Evolutionary conservation across 2,329 filamentous ascomycete genomes (phyloP).

Genomic region (Neurospora crassa): DNA sequence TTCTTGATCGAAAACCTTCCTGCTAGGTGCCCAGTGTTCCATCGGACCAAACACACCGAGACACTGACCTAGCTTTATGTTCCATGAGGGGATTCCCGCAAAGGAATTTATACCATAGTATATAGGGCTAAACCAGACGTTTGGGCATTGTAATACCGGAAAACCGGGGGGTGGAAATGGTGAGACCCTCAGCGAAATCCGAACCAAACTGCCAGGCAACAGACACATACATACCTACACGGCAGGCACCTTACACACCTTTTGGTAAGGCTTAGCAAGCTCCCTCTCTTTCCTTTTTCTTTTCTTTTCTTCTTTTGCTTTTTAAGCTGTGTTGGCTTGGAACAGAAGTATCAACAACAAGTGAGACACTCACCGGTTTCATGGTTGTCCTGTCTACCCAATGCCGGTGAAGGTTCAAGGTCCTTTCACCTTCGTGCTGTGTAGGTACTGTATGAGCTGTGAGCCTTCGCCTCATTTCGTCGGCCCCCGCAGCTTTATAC

Average conservation of each 20-base stretch:
- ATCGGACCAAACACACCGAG: neutral
- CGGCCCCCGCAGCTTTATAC: neutral
- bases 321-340: neutral
- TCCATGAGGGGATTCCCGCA: neutral
- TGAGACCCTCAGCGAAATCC: neutral
- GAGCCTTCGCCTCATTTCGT: neutral
- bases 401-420: neutral
- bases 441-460: neutral
- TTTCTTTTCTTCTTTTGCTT: too few species aligned
- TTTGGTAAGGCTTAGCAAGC: too few species aligned
- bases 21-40: neutral
- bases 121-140: neutral
- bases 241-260: too few species aligned
- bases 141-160: neutral
- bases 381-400: neutral
- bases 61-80: neutral
- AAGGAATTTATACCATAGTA: neutral
- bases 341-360: neutral
- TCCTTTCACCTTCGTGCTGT: neutral
- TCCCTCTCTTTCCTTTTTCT: too few species aligned
- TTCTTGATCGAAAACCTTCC: neutral
- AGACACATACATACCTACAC: too few species aligned
- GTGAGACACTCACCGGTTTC: neutral
- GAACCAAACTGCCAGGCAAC: neutral
- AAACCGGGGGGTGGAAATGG: neutral